Percentiles rank a stretch among this genome's conserved stretches.
phyloP scores from a whole-genome alignment of 2,329 filamentous ascomycete species.

The Diplodia scrobiculata region DNA sequence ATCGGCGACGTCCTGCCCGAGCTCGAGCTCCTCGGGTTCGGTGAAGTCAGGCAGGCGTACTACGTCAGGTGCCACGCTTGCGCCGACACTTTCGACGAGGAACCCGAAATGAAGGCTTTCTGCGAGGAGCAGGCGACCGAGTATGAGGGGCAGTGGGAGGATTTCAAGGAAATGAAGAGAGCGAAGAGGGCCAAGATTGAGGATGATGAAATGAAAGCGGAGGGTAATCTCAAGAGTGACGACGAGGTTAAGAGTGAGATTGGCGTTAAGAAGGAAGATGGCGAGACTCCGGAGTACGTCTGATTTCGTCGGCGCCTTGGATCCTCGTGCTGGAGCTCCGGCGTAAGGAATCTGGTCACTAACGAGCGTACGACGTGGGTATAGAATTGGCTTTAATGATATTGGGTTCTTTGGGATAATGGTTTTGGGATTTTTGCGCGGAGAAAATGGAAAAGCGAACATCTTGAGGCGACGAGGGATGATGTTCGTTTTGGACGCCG shows the following conservation, averaged over 20 bases:
- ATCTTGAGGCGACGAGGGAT: neutral
- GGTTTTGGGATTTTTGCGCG: neutral
- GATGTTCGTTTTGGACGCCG: neutral
- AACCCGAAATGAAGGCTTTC: conserved; percentile 1
- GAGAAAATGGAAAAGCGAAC: neutral
- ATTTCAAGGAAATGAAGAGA: neutral
- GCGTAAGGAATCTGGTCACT: too few relatives aligned
- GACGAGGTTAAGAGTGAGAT: neutral
- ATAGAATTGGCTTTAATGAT: too few relatives aligned
- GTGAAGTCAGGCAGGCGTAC: conserved; percentile 49
- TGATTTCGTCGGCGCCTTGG: neutral
- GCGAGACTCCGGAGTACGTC: neutral
- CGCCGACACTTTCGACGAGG: conserved; percentile 32
- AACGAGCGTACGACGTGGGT: too few relatives aligned
- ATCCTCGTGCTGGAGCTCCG: too few relatives aligned
- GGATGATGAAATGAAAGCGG: neutral
- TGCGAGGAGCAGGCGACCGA: neutral
- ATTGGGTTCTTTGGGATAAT: too few relatives aligned
- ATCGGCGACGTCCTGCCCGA: conserved; percentile 57
- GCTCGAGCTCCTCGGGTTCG: conserved; percentile 55
- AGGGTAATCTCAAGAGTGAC: neutral
- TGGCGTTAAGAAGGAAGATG: neutral
- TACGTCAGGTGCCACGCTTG: conserved; percentile 57
- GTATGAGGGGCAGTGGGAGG: neutral
- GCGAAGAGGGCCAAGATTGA: neutral